Conservation (phyloP, 2,329 filamentous ascomycete genomes). For the Fusarium sterilihyphosum region DNA sequence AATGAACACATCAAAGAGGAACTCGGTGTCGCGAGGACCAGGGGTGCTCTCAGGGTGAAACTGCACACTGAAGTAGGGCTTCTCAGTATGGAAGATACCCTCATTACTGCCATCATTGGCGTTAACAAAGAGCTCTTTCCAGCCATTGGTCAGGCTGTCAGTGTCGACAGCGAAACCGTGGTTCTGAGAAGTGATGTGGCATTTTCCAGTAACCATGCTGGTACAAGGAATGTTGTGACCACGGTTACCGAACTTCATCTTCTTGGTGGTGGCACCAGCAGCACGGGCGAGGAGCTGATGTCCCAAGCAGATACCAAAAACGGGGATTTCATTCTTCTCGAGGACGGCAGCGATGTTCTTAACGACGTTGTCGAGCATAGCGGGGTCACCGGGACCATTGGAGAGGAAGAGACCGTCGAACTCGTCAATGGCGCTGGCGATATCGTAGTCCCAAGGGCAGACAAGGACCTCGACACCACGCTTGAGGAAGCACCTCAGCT, state of each 20-base stretch:
- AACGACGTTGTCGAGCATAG: conserved; percentile 82
- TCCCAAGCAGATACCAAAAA: conserved; percentile 96
- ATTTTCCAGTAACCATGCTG: conserved; percentile 92
- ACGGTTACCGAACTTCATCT: conserved; percentile 99
- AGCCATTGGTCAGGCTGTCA: conserved; percentile 76
- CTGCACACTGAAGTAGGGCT: conserved; percentile 98
- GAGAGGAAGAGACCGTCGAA: conserved; percentile 98
- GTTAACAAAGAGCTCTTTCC: conserved; percentile 96
- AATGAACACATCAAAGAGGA: conserved; percentile 96
- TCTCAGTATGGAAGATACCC: conserved; percentile 87
- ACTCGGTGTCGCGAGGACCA: conserved; percentile 94
- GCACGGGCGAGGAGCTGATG: conserved; percentile 93
- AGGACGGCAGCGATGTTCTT: conserved; percentile 81
- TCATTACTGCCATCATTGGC: conserved; percentile 99
- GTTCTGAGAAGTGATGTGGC: conserved; percentile 99
- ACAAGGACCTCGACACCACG: conserved; percentile 94
- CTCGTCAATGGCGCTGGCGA: conserved; percentile 80
- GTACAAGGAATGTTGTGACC: conserved; percentile 99
- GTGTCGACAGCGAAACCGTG: conserved; percentile 95
- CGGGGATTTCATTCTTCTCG: conserved; percentile 81
- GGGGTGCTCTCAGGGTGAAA: conserved; percentile 98
- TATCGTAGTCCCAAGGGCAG: conserved; percentile 96
- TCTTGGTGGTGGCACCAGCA: conserved; percentile 83
- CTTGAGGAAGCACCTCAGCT: conserved; percentile 90
- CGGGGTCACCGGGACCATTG: conserved; percentile 96